phyloP scores from a whole-genome alignment of 139 green algal species.

The Chlorella sp. region DNA sequence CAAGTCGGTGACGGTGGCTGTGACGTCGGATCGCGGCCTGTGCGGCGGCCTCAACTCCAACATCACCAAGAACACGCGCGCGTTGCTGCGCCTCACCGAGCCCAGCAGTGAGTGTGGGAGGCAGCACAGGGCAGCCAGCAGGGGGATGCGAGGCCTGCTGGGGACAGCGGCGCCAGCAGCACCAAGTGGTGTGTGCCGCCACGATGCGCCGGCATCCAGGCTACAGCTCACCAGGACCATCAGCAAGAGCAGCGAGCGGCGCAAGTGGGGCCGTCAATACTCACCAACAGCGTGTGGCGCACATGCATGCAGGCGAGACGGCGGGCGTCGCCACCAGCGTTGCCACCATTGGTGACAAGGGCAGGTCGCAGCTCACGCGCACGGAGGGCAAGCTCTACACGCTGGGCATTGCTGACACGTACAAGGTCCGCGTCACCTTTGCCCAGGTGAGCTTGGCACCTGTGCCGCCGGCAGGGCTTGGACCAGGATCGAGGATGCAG shows the following conservation, averaged over 20 bases:
- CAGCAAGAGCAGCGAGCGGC: too few species aligned
- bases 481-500: too few species aligned
- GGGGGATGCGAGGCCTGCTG: too few species aligned
- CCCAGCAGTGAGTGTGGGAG: too few species aligned
- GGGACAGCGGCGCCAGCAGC: too few species aligned
- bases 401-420: slow-evolving; percentile 39
- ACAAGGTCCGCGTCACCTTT: slow-evolving; percentile 44
- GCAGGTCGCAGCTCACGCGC: slow-evolving; percentile 73
- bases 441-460: slow-evolving; percentile 28
- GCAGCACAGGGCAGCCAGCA: too few species aligned
- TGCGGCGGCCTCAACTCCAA: slow-evolving; percentile 98
- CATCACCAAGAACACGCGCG: slow-evolving; percentile 81
- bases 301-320: background rate
- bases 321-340: background rate
- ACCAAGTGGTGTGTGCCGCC: too few species aligned
- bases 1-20: slow-evolving; percentile 73
- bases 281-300: background rate
- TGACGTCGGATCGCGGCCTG: slow-evolving; percentile 92
- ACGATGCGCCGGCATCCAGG: too few species aligned
- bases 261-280: too few species aligned
- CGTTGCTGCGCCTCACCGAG: slow-evolving; percentile 17
- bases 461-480: too few species aligned
- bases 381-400: slow-evolving; percentile 36
- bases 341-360: slow-evolving; percentile 90
- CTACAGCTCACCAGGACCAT: too few species aligned